Conservation (phyloP, 768 basidiomycete genomes). For the Pulveroboletus sp. region DNA sequence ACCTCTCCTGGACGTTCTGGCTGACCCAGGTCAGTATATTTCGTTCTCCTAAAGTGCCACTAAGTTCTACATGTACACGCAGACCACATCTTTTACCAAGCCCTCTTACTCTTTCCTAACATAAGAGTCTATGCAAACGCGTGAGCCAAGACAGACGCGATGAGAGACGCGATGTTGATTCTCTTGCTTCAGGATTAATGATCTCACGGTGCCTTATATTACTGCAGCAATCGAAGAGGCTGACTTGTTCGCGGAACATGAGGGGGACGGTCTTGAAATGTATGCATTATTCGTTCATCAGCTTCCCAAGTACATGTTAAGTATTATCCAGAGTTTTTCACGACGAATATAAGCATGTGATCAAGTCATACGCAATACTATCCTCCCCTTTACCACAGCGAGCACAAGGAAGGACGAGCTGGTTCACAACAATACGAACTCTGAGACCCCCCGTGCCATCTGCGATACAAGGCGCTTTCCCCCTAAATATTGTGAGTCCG, state of each 20-base stretch:
- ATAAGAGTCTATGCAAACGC: constrained; percentile 80
- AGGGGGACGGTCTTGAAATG: constrained; percentile 58
- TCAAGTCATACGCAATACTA: constrained; percentile 49
- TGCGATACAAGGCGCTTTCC: constrained; percentile 53
- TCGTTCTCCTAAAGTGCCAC: not conserved
- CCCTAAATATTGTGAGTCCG: constrained; percentile 61
- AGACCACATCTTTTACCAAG: constrained; percentile 77
- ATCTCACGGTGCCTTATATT: constrained; percentile 77
- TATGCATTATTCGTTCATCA: constrained; percentile 29
- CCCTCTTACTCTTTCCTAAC: constrained; percentile 58
- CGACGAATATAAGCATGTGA: constrained; percentile 51
- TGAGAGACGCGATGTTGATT: not conserved
- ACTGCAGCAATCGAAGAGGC: constrained; percentile 67
- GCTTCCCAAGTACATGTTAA: constrained; percentile 2
- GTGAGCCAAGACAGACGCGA: constrained; percentile 33
- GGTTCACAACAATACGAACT: constrained; percentile 42
- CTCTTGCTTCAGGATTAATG: constrained; percentile 48
- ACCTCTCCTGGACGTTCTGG: constrained; percentile 70
- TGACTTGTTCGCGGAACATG: constrained; percentile 60
- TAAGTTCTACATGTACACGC: not conserved
- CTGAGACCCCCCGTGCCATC: constrained; percentile 52
- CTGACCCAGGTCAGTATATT: constrained; percentile 59
- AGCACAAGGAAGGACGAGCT: constrained; percentile 36
- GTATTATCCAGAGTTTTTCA: constrained; percentile 43
- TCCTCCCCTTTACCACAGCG: constrained; percentile 40